Conservation (phyloP, 768 basidiomycete genomes). For the Suillus weaverae region DNA sequence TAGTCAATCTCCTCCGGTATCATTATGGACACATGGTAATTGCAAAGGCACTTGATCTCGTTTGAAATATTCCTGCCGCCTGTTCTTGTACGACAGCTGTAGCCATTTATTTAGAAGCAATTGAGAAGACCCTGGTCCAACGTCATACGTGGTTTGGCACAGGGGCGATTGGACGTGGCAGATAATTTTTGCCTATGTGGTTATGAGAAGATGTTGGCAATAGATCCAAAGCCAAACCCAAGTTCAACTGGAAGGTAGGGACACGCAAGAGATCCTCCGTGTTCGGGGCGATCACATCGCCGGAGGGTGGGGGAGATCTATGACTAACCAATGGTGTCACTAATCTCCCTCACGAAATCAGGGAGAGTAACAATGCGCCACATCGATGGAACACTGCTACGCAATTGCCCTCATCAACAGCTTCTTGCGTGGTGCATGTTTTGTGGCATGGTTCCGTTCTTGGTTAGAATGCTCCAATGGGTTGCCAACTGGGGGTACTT, state of each 20-base stretch:
- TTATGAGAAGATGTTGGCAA: neutral
- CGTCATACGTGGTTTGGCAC: neutral
- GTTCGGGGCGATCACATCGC: constrained; percentile 32
- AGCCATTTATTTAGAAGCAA: neutral
- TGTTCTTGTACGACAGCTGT: neutral
- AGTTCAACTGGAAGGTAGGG: neutral
- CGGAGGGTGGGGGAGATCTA: constrained; percentile 34
- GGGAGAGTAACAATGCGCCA: neutral
- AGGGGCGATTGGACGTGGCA: neutral
- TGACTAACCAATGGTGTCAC: constrained; percentile 22
- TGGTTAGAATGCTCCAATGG: neutral
- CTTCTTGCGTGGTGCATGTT: neutral
- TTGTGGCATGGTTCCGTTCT: neutral
- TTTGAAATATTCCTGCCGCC: neutral
- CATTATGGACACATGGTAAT: too few species aligned
- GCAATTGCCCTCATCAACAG: neutral
- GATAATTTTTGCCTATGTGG: neutral
- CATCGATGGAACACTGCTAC: neutral
- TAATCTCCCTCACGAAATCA: neutral
- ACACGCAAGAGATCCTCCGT: constrained; percentile 27
- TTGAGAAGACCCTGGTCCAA: neutral
- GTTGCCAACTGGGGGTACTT: neutral
- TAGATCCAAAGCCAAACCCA: neutral
- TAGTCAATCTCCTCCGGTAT: neutral
- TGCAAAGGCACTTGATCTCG: too few species aligned